Percentiles rank a stretch among this genome's conserved stretches.
phyloP scores from a whole-genome alignment of 2,329 filamentous ascomycete species.

The Paecilomyces sp. region DNA sequence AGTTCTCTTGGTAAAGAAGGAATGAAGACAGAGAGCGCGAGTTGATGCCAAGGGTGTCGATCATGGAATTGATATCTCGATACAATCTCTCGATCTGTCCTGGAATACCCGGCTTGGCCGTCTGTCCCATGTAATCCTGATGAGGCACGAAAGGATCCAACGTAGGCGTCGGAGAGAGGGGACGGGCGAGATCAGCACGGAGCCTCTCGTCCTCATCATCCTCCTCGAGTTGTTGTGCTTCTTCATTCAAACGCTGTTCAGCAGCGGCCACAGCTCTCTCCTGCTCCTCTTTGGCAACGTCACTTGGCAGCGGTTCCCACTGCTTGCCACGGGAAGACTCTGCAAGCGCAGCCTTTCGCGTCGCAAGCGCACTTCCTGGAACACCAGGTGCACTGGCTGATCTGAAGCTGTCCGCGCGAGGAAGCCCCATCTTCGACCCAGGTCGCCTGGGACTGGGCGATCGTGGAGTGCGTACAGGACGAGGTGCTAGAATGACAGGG shows the following conservation, averaged over 20 bases:
- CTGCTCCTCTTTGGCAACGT: slow-evolving; percentile 19
- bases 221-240: slow-evolving; percentile 31
- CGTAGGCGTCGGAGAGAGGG: slow-evolving; percentile 34
- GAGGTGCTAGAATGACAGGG: slow-evolving; percentile 30
- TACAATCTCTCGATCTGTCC: slow-evolving; percentile 45
- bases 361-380: slow-evolving; percentile 30
- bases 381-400: slow-evolving; percentile 33
- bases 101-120: slow-evolving; percentile 40
- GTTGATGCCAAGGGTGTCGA: slow-evolving; percentile 86
- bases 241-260: slow-evolving; percentile 25
- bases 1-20: slow-evolving; percentile 40
- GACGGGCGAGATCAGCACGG: slow-evolving; percentile 36
- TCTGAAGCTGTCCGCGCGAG: slow-evolving; percentile 25
- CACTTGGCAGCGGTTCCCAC: slow-evolving; percentile 14
- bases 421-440: slow-evolving; percentile 16
- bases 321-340: slow-evolving; percentile 24
- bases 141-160: slow-evolving; percentile 44
- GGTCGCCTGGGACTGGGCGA: slow-evolving; percentile 42
- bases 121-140: slow-evolving; percentile 38
- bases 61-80: slow-evolving; percentile 64
- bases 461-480: slow-evolving; percentile 28
- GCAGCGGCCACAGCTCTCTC: slow-evolving; percentile 21
- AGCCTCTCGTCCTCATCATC: slow-evolving; percentile 43
- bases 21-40: slow-evolving; percentile 57
- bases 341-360: slow-evolving; percentile 31